A percentile compares a stretch with the other conserved stretches of the same genome.
Conservation (phyloP, 83 land plant genomes). For the Isoetes engelmannii region DNA sequence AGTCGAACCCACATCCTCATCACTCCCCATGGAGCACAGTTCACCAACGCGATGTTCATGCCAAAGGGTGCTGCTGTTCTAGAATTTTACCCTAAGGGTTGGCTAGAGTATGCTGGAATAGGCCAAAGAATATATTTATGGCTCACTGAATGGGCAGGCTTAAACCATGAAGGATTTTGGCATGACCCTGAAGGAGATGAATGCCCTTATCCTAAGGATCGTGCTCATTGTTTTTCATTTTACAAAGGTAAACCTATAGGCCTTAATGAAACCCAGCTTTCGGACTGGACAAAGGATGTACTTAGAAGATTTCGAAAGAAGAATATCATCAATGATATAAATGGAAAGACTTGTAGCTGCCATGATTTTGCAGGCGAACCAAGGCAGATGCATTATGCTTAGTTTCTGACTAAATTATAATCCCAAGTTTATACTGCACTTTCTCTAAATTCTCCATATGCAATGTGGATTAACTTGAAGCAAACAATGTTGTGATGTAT, state of each 20-base stretch:
- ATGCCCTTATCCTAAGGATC: slow-evolving; percentile 12
- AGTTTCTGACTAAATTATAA: too few relatives aligned
- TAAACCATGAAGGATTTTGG: slow-evolving; percentile 45
- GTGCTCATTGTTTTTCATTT: slow-evolving; percentile 13
- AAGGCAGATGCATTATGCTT: too few relatives aligned
- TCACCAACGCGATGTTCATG: slow-evolving; percentile 57
- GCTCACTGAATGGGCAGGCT: slow-evolving; percentile 37
- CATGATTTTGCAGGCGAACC: too few relatives aligned
- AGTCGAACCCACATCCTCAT: slow-evolving; percentile 36
- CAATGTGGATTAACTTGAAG: too few relatives aligned
- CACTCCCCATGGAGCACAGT: slow-evolving; percentile 45
- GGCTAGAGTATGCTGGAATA: slow-evolving; percentile 47
- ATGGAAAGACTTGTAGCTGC: too few relatives aligned
- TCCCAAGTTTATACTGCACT: too few relatives aligned
- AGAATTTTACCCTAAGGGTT: slow-evolving; percentile 58
- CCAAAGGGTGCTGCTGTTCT: slow-evolving; percentile 36
- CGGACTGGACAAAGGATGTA: slow-evolving; percentile 25
- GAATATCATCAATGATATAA: not conserved
- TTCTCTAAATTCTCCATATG: too few relatives aligned
- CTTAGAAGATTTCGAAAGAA: slow-evolving; percentile 19
- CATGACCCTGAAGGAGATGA: slow-evolving; percentile 36
- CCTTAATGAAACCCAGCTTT: slow-evolving; percentile 21
- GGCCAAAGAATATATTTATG: slow-evolving; percentile 44
- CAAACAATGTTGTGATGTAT: too few relatives aligned
- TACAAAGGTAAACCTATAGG: slow-evolving; percentile 26